phyloP scores from a whole-genome alignment of 306 rosid species.

The Quercus bicolor region DNA sequence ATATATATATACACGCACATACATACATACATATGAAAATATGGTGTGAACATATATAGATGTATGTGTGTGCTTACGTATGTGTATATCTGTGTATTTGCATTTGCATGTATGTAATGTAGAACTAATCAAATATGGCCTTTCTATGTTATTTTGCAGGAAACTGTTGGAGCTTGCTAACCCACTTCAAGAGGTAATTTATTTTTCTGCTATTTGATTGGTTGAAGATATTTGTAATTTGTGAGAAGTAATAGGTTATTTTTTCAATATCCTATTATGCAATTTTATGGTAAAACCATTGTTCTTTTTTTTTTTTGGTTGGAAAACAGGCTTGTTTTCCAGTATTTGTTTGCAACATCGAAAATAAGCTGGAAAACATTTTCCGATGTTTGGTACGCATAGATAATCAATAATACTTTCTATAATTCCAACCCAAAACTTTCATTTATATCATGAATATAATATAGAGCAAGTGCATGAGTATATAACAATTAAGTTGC shows the following conservation, averaged over 20 bases:
- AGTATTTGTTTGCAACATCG: no score
- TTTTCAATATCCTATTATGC: not conserved
- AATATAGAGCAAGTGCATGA: no score
- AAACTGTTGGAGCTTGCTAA: slow-evolving; percentile 29
- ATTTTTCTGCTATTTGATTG: slow-evolving; percentile 13
- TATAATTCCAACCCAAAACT: no score
- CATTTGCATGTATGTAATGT: not conserved
- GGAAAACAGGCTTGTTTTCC: no score
- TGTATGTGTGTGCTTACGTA: not conserved
- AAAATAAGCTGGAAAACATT: no score
- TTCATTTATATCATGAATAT: no score
- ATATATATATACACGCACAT: no score
- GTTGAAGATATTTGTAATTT: not conserved
- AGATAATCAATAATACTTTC: no score
- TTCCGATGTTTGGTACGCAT: no score
- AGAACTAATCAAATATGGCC: not conserved
- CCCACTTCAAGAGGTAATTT: slow-evolving; percentile 45
- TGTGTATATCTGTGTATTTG: not conserved
- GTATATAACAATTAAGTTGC: not conserved
- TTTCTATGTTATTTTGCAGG: slow-evolving; percentile 37
- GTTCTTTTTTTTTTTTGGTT: no score
- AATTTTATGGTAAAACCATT: not conserved
- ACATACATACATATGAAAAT: no score
- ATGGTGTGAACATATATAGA: no score
- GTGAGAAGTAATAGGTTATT: slow-evolving; percentile 9